Evolutionary conservation across 2,329 filamentous ascomycete species (phyloP), one percentile per base, ranked within the genome.

Genomic region (Xylariaceae sp.): DNA sequence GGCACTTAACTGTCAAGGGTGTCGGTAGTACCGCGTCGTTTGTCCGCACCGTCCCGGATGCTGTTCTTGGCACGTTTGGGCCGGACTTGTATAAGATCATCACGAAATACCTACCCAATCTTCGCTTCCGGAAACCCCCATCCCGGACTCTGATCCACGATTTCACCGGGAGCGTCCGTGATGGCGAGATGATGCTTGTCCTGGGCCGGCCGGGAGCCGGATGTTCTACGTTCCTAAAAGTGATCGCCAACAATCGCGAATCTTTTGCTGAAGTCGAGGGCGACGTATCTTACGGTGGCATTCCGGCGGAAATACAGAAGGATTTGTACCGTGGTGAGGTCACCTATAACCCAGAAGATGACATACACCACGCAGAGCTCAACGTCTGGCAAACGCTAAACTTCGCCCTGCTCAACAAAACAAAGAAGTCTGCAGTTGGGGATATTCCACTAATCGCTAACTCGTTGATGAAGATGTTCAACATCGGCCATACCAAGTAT

Each of bases 341-440:
- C 65, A 86, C 85, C 61, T 92, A 91, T 68, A 90, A 89, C 61
- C 81, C 81, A 15, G 88, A 92, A 67, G 87, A 90, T 60, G 87
- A 91, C 63, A 77, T 82, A 16, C 88, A 92, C 67, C 85, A 91
- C 65, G 84, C 88, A 2, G 78, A 79, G 1, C 74, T 92, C 34
- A 90, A 84, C 5, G 88, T 92, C 0, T 87, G 86, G 78, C 86
- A 91, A 69, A 92, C 88, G 0, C 74, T 92, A 40, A 82, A 80
- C 3, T 92, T 92, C 63, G 86, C 88, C 0, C 73, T 92, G 46
- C 80, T 84, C 69, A 89, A 84, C 71, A 90, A 89, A 72, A 89
- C 86, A 8, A 85, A 80, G 70, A 87, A 86, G 68, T 75, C 81
- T 45, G 81, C 83, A 39, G 79, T 77, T 44, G 75, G 73, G 2